A percentile compares a stretch with the other conserved stretches of the same genome.
These are phyloP conservation scores for Ogataea minuta DNA, from an alignment of 805 yeast species.

Conservation along the genomic window DNA sequence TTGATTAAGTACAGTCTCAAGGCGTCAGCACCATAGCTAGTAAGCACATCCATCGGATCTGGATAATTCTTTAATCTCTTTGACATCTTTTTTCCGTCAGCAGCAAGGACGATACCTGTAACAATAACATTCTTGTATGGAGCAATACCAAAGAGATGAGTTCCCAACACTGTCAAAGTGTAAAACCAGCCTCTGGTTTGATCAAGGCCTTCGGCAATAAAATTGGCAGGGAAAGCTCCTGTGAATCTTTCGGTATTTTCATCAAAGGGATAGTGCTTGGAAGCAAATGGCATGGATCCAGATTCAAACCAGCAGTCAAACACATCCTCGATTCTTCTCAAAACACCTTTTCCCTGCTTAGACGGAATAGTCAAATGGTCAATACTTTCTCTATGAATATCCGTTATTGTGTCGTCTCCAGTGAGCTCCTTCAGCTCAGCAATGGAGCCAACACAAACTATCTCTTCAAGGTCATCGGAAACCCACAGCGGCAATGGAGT, in stretches of 20 bases:
- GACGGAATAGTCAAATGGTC: slow-evolving; percentile 95
- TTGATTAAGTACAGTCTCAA: slow-evolving; percentile 92
- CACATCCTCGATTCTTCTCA: slow-evolving; percentile 93
- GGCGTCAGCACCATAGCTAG: slow-evolving; percentile 97
- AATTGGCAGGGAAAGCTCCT: slow-evolving; percentile 90
- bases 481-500: slow-evolving; percentile 99
- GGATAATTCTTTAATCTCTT: slow-evolving; percentile 98
- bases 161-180: slow-evolving; percentile 92
- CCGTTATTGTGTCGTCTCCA: slow-evolving; percentile 79
- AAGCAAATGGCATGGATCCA: slow-evolving; percentile 98
- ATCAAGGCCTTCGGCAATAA: slow-evolving; percentile 97
- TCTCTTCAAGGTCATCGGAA: slow-evolving; percentile 87
- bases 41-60: slow-evolving; percentile 79
- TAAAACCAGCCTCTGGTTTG: slow-evolving; percentile 99
- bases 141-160: slow-evolving; percentile 86
- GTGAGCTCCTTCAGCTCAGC: slow-evolving; percentile 81
- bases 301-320: slow-evolving; percentile 99
- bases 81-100: slow-evolving; percentile 99
- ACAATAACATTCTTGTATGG: slow-evolving; percentile 96
- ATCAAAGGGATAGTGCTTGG: slow-evolving; percentile 92
- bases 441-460: slow-evolving; percentile 90
- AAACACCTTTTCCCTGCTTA: slow-evolving; percentile 77
- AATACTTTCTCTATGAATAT: slow-evolving; percentile 89
- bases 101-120: slow-evolving; percentile 92
- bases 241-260: slow-evolving; percentile 72